phyloP scores from a whole-genome alignment of 2,329 filamentous ascomycete genomes.

The Stachybotrys elegans region DNA sequence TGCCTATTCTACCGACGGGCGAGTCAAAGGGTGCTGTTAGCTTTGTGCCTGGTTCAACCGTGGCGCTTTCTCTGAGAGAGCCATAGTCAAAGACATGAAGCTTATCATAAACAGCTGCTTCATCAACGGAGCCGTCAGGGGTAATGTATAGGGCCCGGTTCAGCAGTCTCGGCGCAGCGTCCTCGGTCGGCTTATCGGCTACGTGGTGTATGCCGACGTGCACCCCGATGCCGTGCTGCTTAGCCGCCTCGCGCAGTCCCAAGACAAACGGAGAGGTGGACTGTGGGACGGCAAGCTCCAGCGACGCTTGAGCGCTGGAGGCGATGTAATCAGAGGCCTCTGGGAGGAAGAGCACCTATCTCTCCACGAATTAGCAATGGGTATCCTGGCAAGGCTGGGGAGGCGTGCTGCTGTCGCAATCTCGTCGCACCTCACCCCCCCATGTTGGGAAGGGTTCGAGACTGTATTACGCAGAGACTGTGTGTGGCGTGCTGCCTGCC shows the following conservation, averaged over 20 bases:
- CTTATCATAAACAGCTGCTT: constrained; percentile 66
- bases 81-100: constrained; percentile 80
- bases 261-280: constrained; percentile 66
- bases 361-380: too few relatives aligned
- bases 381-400: too few relatives aligned
- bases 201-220: constrained; percentile 87
- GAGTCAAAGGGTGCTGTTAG: constrained; percentile 70
- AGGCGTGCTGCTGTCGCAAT: too few relatives aligned
- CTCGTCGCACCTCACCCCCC: too few relatives aligned
- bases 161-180: constrained; percentile 28
- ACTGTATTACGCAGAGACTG: too few relatives aligned
- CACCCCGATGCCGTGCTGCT: constrained; percentile 59
- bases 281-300: constrained; percentile 65
- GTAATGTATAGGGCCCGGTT: constrained; percentile 51
- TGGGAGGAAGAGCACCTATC: constrained; percentile 77
- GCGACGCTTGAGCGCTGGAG: constrained; percentile 58
- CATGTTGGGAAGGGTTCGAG: too few relatives aligned
- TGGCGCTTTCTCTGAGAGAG: constrained; percentile 43
- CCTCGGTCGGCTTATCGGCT: constrained; percentile 19
- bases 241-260: constrained; percentile 67
- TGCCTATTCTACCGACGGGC: constrained; percentile 67
- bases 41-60: constrained; percentile 60
- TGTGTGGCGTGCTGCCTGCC: too few relatives aligned
- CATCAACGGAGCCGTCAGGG: constrained; percentile 34
- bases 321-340: constrained; percentile 91